Base-by-base conservation (phyloP, 129 eudicot species). In the Flaveria brownii region DNA sequence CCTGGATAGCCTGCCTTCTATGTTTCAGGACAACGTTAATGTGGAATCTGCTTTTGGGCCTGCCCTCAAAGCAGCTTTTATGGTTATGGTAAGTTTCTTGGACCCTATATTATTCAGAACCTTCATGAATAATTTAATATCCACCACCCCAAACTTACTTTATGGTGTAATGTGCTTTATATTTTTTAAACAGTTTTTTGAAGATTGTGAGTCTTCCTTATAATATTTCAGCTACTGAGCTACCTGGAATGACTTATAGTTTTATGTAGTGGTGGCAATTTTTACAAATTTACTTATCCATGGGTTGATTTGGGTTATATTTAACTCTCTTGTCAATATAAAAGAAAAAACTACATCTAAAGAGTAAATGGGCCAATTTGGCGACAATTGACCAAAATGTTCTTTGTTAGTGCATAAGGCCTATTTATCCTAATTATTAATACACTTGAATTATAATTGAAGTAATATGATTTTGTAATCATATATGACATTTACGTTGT, bases 11-110 rank as follows among this genome's bases (percentile, higher is more conserved):
- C 78, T 94, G 76, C 97, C 99, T 70, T 62, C 93, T 72, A 89
- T 94, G 97, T 94, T 94, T 84, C 96, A 87, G 87, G 97, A 83
- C 71, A 94, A 85, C 63, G 84, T 87, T 39, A 94, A 94, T 78
- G 96, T 94, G 42, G 99, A 94, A 87, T 94, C 99, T 69, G 99
- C 99, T 77, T 94, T 94, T 86, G 99, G 99, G 72, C 97, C 99
- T 1, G 97, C 99, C 75, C 93, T 94, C 51, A 91, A 91, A 87
- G 93, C 99, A 45, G 97, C 96, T 50, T 89, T 83, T 74, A 85
- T 94, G 99, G 93, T 94, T 78, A 87, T 94, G 99, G 99, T 87
- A 64, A 75, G 89, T 74, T 55, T 36, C 25, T 74, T 20, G 9
- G 17, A 45, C 67, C 39, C 66, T 41, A 51, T 76, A 5, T 45